Conservation (phyloP, 768 basidiomycete genomes). For the Mycena belliarum region DNA sequence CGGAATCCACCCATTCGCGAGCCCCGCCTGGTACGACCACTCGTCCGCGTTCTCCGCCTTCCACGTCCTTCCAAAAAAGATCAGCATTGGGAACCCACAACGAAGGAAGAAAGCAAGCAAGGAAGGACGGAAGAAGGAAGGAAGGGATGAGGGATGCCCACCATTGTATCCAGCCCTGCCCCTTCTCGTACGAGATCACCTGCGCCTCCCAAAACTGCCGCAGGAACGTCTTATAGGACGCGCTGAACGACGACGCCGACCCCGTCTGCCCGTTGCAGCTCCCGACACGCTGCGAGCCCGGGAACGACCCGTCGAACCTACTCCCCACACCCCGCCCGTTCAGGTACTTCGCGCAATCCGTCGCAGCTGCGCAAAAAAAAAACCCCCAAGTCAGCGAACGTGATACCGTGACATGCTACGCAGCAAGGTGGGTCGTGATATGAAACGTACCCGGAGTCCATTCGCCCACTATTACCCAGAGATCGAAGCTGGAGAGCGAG, state of each 20-base stretch:
- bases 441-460: constrained; percentile 56
- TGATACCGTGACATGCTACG: too few relatives aligned
- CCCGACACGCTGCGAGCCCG: constrained; percentile 68
- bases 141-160: not conserved
- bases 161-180: constrained; percentile 76
- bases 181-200: constrained; percentile 67
- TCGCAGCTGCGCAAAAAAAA: constrained; percentile 48
- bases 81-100: not conserved
- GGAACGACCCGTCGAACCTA: constrained; percentile 62
- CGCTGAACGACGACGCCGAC: constrained; percentile 69
- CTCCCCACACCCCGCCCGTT: constrained; percentile 80
- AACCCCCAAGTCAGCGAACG: too few relatives aligned
- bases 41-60: constrained; percentile 83
- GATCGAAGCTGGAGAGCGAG: constrained; percentile 4
- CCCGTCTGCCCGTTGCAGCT: constrained; percentile 78
- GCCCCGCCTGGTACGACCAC: constrained; percentile 86
- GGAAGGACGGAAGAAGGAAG: too few relatives aligned
- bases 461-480: constrained; percentile 47
- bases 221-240: constrained; percentile 79
- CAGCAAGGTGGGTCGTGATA: not conserved
- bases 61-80: constrained; percentile 54
- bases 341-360: constrained; percentile 79
- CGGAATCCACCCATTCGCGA: constrained; percentile 85
- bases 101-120: too few relatives aligned
- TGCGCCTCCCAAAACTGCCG: constrained; percentile 86